Percentiles rank a stretch among this genome's conserved stretches.
These are phyloP conservation scores for Fusarium clavum DNA, from an alignment of 2,329 filamentous ascomycete genomes.

Conservation along the genomic window DNA sequence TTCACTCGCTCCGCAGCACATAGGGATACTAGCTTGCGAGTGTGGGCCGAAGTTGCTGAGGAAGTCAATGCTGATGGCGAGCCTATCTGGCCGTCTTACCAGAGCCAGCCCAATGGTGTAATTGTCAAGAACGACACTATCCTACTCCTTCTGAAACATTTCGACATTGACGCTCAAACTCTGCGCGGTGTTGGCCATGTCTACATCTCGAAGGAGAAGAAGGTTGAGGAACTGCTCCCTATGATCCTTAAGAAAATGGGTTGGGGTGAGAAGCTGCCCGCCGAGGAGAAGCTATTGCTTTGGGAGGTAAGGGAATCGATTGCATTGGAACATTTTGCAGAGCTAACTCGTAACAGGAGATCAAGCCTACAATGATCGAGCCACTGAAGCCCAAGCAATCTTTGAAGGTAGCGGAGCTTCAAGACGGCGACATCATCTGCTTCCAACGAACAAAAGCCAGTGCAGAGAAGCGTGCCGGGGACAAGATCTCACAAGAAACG, in stretches of 20 bases:
- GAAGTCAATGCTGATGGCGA: slow-evolving; percentile 75
- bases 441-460: slow-evolving; percentile 76
- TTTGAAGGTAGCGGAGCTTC: slow-evolving; percentile 90
- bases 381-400: slow-evolving; percentile 91
- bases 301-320: slow-evolving; percentile 71
- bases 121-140: slow-evolving; percentile 73
- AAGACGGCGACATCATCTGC: slow-evolving; percentile 96
- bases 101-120: slow-evolving; percentile 67
- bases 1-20: slow-evolving; percentile 64
- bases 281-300: slow-evolving; percentile 72
- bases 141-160: slow-evolving; percentile 92
- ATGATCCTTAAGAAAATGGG: slow-evolving; percentile 84
- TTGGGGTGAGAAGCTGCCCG: slow-evolving; percentile 81
- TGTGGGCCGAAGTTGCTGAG: slow-evolving; percentile 87
- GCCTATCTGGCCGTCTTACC: slow-evolving; percentile 76
- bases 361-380: slow-evolving; percentile 98
- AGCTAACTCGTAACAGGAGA: slow-evolving; percentile 68
- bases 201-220: slow-evolving; percentile 89
- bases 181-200: slow-evolving; percentile 83
- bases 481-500: slow-evolving; percentile 50
- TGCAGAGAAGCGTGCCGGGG: slow-evolving; percentile 40
- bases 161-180: slow-evolving; percentile 81
- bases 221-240: slow-evolving; percentile 84
- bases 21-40: slow-evolving; percentile 78
- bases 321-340: background rate